A percentile compares a stretch with the other conserved stretches of the same genome.
phyloP scores from a whole-genome alignment of 2,329 filamentous ascomycete genomes.

The Aureobasidium uvarum region DNA sequence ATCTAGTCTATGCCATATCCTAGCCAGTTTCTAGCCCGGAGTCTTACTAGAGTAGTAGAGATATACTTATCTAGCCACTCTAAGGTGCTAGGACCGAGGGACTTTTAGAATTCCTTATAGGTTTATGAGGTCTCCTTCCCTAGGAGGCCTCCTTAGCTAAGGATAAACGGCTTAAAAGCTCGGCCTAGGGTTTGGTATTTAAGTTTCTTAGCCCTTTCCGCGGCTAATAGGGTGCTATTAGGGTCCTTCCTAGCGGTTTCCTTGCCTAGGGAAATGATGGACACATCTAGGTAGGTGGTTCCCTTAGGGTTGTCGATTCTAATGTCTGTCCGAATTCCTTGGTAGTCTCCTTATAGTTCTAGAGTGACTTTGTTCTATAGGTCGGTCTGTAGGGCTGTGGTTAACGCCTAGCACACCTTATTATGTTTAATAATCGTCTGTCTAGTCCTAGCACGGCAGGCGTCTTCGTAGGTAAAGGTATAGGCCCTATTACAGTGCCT shows the following conservation, averaged over 20 bases:
- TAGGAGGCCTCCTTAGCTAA: not conserved
- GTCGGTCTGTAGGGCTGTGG: no score
- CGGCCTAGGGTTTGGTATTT: not conserved
- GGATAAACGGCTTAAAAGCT: not conserved
- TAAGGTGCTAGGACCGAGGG: no score
- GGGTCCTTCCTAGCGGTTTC: not conserved
- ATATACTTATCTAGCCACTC: no score
- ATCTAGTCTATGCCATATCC: no score
- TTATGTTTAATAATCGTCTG: not conserved
- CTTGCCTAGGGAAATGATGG: not conserved
- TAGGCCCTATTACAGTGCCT: not conserved
- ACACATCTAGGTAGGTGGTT: not conserved
- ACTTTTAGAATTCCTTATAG: no score
- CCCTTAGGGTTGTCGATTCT: not conserved
- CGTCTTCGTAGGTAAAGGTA: not conserved
- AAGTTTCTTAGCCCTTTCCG: not conserved
- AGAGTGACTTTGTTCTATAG: no score
- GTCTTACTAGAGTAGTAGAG: no score
- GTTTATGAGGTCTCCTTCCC: not conserved
- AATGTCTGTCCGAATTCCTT: not conserved
- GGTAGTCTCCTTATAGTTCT: not conserved
- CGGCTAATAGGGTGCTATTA: not conserved
- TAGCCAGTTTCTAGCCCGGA: no score
- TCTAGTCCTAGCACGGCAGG: not conserved
- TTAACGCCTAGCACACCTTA: not conserved